phyloP scores from a whole-genome alignment of 192 early-diverging fungal species.

The Glomus cerebriforme region DNA sequence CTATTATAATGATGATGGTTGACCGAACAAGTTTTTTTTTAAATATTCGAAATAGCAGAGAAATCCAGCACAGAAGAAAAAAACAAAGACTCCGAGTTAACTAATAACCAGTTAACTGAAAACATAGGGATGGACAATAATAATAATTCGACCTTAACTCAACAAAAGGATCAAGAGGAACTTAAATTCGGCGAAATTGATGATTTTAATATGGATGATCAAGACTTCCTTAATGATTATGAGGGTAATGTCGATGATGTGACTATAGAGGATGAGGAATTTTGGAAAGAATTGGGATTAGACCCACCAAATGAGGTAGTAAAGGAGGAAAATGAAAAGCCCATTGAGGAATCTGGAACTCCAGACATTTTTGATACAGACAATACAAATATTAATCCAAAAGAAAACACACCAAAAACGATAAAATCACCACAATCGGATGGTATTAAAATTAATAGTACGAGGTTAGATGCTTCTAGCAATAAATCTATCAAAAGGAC shows the following conservation, averaged over 20 bases:
- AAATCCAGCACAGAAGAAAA: neutral
- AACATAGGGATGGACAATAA: neutral
- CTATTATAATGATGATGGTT: neutral
- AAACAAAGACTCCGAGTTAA: neutral
- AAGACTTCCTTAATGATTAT: constrained; percentile 3
- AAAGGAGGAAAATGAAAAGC: neutral
- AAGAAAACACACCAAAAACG: neutral
- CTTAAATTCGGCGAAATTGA: neutral
- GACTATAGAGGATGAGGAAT: neutral
- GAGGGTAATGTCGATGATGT: neutral
- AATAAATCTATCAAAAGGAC: constrained; percentile 1
- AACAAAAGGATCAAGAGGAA: neutral
- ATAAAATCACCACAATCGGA: no score
- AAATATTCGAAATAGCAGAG: neutral
- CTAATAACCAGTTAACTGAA: neutral
- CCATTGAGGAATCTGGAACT: neutral
- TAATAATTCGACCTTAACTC: neutral
- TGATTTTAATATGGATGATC: constrained; percentile 1
- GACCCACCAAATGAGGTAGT: neutral
- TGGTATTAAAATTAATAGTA: neutral
- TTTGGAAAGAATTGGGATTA: constrained; percentile 11
- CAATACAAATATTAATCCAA: neutral
- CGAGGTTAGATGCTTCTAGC: neutral
- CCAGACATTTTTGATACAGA: neutral
- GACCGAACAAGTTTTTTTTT: neutral